These are phyloP conservation scores for Scheffersomyces spartinae DNA, from an alignment of 805 yeast species.

Conservation along the genomic window DNA sequence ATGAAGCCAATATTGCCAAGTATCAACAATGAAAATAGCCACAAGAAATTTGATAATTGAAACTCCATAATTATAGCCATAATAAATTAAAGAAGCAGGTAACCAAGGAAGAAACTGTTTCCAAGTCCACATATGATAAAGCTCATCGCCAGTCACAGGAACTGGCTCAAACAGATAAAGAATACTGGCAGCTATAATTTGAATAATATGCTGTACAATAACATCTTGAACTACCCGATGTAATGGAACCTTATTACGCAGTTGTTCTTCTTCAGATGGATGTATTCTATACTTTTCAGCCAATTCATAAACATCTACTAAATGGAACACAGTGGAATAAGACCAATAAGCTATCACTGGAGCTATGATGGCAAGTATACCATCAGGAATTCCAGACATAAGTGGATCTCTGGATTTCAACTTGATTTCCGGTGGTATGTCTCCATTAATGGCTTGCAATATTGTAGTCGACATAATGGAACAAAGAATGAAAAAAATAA, in stretches of 20 bases:
- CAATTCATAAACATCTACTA: conserved; percentile 61
- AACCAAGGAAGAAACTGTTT: conserved; percentile 26
- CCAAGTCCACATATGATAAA: conserved; percentile 34
- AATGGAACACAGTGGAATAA: conserved; percentile 60
- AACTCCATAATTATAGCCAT: conserved; percentile 51
- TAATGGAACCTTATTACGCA: conserved; percentile 65
- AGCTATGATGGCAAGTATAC: conserved; percentile 52
- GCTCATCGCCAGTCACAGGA: conserved; percentile 42
- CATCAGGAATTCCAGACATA: conserved; percentile 71
- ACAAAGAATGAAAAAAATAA: too few relatives aligned
- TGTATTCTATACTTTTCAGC: conserved; percentile 84
- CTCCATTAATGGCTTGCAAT: too few relatives aligned
- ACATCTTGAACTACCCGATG: conserved; percentile 72
- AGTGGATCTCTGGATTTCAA: too few relatives aligned
- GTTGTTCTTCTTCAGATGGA: conserved; percentile 73
- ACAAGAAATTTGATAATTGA: conserved; percentile 43
- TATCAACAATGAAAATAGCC: conserved; percentile 72
- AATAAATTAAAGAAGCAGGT: conserved; percentile 38
- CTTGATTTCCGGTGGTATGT: too few relatives aligned
- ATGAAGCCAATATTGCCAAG: conserved; percentile 94
- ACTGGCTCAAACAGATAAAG: conserved; percentile 46
- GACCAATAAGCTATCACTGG: conserved; percentile 85
- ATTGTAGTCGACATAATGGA: too few relatives aligned
- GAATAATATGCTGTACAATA: conserved; percentile 72
- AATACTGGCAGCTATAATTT: conserved; percentile 54